Conservation (phyloP, 192 early-diverging fungal genomes). For the Coemansia sp. region DNA sequence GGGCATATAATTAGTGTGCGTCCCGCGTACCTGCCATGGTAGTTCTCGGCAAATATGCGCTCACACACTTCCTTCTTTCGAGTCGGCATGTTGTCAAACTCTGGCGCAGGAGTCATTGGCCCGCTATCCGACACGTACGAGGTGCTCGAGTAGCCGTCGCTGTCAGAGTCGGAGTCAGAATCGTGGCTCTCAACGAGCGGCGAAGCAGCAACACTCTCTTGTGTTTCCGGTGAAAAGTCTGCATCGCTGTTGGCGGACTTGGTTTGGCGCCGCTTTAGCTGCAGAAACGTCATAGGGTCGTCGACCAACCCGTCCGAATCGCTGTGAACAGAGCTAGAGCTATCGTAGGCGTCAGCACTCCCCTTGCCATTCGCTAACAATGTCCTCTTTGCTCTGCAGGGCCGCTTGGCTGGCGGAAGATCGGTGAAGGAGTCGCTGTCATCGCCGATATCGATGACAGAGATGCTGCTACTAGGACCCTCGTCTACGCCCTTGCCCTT, state of each 20-base stretch:
- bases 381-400: not conserved
- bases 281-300: constrained; percentile 12
- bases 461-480: not conserved
- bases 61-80: constrained; percentile 44
- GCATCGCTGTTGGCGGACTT: constrained; percentile 1
- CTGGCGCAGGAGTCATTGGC: constrained; percentile 50
- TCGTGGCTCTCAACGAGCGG: not conserved
- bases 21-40: constrained; percentile 50
- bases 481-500: constrained; percentile 4
- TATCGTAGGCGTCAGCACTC: not conserved
- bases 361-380: not conserved
- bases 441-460: constrained; percentile 4
- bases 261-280: not conserved
- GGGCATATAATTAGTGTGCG: constrained; percentile 75
- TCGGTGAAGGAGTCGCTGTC: constrained; percentile 45
- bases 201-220: not conserved
- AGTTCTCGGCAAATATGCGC: constrained; percentile 35
- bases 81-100: constrained; percentile 44
- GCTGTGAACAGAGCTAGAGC: not conserved
- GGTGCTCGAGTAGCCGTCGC: constrained; percentile 9
- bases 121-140: constrained; percentile 14
- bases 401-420: constrained; percentile 9
- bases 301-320: constrained; percentile 28
- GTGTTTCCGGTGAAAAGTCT: not conserved
- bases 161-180: not conserved